phyloP scores from a whole-genome alignment of 1,139 yeast species.

The Suhomyces chickasaworum region DNA sequence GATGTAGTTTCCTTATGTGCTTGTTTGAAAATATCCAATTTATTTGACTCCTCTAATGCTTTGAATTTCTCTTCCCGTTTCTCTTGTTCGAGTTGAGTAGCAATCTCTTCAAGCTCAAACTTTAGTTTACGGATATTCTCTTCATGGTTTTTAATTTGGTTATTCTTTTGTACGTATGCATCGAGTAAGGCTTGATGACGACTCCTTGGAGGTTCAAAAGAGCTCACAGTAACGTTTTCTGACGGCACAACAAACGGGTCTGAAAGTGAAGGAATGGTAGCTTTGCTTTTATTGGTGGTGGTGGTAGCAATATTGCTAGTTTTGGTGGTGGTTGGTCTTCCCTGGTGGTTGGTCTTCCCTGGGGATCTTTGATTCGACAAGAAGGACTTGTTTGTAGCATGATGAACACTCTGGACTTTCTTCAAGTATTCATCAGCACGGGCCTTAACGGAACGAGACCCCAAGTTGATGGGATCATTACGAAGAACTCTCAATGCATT shows the following conservation, averaged over 20 bases:
- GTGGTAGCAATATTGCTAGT: too few species aligned
- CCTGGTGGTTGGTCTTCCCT: too few species aligned
- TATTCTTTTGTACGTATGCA: slow-evolving; percentile 27
- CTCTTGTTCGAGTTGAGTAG: slow-evolving; percentile 23
- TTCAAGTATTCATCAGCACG: slow-evolving; percentile 7
- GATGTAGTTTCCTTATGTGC: slow-evolving; percentile 18
- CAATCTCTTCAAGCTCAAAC: slow-evolving; percentile 33
- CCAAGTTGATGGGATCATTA: slow-evolving; percentile 8
- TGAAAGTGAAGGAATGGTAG: slow-evolving; percentile 5
- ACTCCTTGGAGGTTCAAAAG: background rate
- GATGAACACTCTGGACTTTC: slow-evolving; percentile 1
- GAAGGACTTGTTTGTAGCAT: background rate
- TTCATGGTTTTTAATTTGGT: slow-evolving; percentile 28
- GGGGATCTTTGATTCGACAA: background rate
- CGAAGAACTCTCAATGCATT: slow-evolving; percentile 7
- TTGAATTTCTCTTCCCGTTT: slow-evolving; percentile 18
- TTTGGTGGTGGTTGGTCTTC: background rate
- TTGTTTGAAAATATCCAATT: slow-evolving; percentile 13
- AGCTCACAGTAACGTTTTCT: background rate
- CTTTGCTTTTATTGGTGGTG: too few species aligned
- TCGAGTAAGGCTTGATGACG: slow-evolving; percentile 15
- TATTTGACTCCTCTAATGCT: slow-evolving; percentile 6
- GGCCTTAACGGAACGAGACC: slow-evolving; percentile 3
- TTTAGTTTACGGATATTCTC: slow-evolving; percentile 25
- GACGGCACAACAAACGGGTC: slow-evolving; percentile 4